Evolutionary conservation across 2,329 filamentous ascomycete species (phyloP), one percentile per base, ranked within the genome.

Genomic region (Colletotrichum chrysophilum): DNA sequence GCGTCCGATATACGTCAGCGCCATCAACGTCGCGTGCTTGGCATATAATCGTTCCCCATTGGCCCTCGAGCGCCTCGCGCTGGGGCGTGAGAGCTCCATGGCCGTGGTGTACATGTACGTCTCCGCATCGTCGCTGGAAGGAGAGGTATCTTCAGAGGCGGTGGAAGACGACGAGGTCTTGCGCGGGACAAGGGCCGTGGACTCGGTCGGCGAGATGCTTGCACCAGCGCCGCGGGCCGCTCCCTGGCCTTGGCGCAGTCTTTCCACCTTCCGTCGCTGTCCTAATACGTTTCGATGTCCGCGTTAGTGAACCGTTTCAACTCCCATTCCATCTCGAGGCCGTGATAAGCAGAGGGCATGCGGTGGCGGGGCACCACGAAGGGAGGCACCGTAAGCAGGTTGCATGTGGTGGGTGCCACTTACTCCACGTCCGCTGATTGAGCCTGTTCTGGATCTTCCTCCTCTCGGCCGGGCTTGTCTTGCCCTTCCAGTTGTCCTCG

Each of bases 401-500:
- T 69, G 71, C 71, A 73, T 68, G 36, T 56, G 43, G 56, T 18
- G 38, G 36, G 66, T 56, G 56, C 66, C 61, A 71, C 75, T 71
- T 64, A 77, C 75, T 74, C 56, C 64, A 77, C 14, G 72, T 70
- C 26, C 75, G 56, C 65, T 77, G 75, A 30, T 75, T 75, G 26
- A 76, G 68, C 36, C 73, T 70, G 64, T 77, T 77, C 72, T 75
- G 75, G 14, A 74, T 70, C 52, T 66, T 77, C 48, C 73, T 68
- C 26, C 72, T 78, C 72, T 80, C 75, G 9, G 75, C 76, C 2
- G 79, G 77, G 73, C 79, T 81, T 8, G 78, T 82, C n/a, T 81
- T 78, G 13, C 83, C 83, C 5, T 80, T 84, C 83, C 83, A 84
- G 61, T 84, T 82, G 66, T 84, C 82, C 28, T 71, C 60, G 24